phyloP scores from a whole-genome alignment of 2,329 filamentous ascomycete genomes.

The Fusarium camptoceras region DNA sequence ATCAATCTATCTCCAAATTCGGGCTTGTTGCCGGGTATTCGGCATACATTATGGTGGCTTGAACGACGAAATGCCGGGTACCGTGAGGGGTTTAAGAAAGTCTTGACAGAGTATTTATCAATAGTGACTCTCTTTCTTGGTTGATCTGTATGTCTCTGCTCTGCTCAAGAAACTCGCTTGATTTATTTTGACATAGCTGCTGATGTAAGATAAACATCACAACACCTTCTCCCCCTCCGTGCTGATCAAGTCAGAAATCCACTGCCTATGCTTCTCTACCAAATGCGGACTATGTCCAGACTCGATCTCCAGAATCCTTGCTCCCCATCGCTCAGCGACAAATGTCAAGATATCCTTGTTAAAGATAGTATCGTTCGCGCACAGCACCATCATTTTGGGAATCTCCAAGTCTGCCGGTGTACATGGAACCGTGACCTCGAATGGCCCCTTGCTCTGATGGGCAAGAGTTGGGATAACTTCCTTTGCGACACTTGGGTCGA shows the following conservation, averaged over 20 bases:
- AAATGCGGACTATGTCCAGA: slow-evolving; percentile 38
- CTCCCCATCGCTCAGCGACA: slow-evolving; percentile 22
- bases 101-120: background rate
- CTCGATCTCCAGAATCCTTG: slow-evolving; percentile 16
- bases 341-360: background rate
- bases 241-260: slow-evolving; percentile 13
- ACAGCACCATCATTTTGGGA: slow-evolving; percentile 14
- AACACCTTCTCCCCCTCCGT: background rate
- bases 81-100: background rate
- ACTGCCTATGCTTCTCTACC: slow-evolving; percentile 4
- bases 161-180: no score
- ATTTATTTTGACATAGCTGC: background rate
- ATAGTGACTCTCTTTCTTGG: background rate
- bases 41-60: background rate
- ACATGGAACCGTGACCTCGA: slow-evolving; percentile 7
- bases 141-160: background rate
- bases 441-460: slow-evolving; percentile 24
- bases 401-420: slow-evolving; percentile 10
- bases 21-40: background rate
- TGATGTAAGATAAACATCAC: background rate
- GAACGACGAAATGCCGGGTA: background rate
- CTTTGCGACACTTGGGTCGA: slow-evolving; percentile 11
- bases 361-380: slow-evolving; percentile 19
- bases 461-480: slow-evolving; percentile 13
- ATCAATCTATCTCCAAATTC: background rate